Evolutionary conservation across 2,329 filamentous ascomycete species (phyloP), one percentile per base, ranked within the genome.

Genomic region (Diaporthe humulicola): DNA sequence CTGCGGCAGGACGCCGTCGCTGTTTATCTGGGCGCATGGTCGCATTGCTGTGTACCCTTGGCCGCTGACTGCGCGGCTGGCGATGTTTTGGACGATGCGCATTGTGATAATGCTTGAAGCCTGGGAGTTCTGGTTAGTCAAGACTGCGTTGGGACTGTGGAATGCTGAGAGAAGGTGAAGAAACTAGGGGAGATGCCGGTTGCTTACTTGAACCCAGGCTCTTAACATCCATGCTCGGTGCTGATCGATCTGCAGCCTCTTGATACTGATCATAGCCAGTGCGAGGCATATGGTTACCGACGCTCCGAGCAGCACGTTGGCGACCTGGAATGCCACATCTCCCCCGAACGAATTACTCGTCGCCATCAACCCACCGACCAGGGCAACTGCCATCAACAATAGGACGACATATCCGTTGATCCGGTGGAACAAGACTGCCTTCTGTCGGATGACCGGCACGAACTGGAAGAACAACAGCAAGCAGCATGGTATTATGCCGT

Each of bases 161-260:
- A 15, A 25, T 38, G 10, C 19, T 1, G 38, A 42, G 10, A 3
- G 10, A 45, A 5, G 12, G 9, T 9, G 36, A 22, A 48, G n/a
- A 38, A 28, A 25, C 6, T 12, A 4, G 12, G 12, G n/a, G n/a
- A 6, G 17, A 15, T 10, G 25, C 40, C 40, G 2, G 40, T 10
- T 22, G 17, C 73, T 50, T 76, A 87, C 84, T 76, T 87, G 87
- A 52, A 87, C 82, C 87, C 87, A 88, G 10, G 87, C 85, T 30
- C 91, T 81, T 40, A 93, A 78, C 90, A 92, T 93, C 90, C 90
- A 93, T 3, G 89, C 89, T 1, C 91, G 86, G 75, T 93, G 91
- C 78, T 92, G 87, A 42, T 92, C 90, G 66, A 93, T 90, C 78
- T 92, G 90, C 2, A 92, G 81, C 2, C 84, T 82, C 79, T 89